phyloP scores from a whole-genome alignment of 2,329 filamentous ascomycete species.

The Lasiodiplodia hormozganensis region DNA sequence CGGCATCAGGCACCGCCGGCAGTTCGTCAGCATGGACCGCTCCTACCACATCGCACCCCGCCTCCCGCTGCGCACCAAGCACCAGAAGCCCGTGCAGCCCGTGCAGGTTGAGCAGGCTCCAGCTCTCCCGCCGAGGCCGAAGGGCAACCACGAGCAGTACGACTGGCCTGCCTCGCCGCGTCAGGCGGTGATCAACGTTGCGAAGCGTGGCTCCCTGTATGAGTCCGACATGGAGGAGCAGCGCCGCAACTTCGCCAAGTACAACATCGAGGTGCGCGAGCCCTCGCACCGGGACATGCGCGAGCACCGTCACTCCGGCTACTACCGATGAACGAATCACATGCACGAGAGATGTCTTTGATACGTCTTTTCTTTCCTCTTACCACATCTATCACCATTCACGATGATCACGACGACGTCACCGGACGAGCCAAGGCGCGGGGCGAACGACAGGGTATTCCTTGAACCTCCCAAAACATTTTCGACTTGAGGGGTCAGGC shows the following conservation, averaged over 20 bases:
- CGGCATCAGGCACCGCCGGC: conserved; percentile 44
- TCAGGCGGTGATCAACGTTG: conserved; percentile 33
- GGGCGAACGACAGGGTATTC: conserved; percentile 8
- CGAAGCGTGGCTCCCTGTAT: conserved; percentile 50
- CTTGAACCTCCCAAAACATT: conserved; percentile 13
- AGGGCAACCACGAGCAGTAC: conserved; percentile 33
- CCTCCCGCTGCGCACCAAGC: conserved; percentile 33
- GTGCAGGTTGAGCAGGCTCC: conserved; percentile 17
- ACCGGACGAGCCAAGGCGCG: background rate
- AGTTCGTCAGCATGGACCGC: conserved; percentile 53
- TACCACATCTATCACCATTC: background rate
- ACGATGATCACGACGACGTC: conserved; percentile 19
- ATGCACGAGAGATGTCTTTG: background rate
- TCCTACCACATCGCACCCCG: conserved; percentile 52
- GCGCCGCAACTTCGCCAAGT: conserved; percentile 45
- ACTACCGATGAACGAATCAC: conserved; percentile 39
- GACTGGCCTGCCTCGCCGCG: conserved; percentile 33
- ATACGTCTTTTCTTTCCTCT: conserved; percentile 17
- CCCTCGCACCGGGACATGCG: conserved; percentile 45
- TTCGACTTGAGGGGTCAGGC: background rate
- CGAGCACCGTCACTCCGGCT: conserved; percentile 47
- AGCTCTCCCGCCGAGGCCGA: conserved; percentile 13
- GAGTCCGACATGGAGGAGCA: conserved; percentile 47
- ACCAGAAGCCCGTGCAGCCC: conserved; percentile 24
- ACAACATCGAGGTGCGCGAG: conserved; percentile 51